A percentile compares a stretch with the other conserved stretches of the same genome.
These are phyloP conservation scores for Elongisporangium prolatum DNA, from an alignment of 352 stramenopile genomes.

Conservation along the genomic window DNA sequence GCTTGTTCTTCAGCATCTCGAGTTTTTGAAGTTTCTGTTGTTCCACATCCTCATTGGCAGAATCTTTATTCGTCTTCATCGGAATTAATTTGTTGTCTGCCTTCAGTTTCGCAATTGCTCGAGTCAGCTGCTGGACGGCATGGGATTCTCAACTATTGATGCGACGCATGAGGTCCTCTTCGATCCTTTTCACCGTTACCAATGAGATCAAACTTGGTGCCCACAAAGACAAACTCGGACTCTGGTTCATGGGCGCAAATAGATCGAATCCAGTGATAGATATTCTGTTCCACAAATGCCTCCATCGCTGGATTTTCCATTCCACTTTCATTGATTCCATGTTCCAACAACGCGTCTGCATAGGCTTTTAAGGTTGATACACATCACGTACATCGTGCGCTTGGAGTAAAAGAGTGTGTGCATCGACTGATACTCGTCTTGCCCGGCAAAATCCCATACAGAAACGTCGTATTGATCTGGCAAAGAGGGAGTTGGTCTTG, in stretches of 20 bases:
- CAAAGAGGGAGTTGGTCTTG: no score
- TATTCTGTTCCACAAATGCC: neutral
- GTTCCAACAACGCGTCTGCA: neutral
- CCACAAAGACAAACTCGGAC: neutral
- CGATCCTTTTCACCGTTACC: neutral
- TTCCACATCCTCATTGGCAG: no score
- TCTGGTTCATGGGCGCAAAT: neutral
- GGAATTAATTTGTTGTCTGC: no score
- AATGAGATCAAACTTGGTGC: neutral
- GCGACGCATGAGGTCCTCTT: neutral
- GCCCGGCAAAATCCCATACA: conserved; percentile 6
- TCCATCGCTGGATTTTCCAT: neutral
- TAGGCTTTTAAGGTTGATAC: neutral
- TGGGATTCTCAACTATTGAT: neutral
- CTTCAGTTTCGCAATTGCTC: no score
- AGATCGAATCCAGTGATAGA: neutral
- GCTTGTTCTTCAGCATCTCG: no score
- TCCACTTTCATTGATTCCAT: neutral
- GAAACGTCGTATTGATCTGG: conserved; percentile 11
- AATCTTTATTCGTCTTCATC: no score
- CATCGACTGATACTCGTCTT: neutral
- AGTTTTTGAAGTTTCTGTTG: no score
- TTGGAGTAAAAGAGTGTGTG: neutral
- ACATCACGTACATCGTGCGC: neutral
- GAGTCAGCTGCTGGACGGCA: neutral